These are phyloP conservation scores for Ceratocystis cubensis DNA, from an alignment of 2,329 filamentous ascomycete genomes.

Conservation along the genomic window DNA sequence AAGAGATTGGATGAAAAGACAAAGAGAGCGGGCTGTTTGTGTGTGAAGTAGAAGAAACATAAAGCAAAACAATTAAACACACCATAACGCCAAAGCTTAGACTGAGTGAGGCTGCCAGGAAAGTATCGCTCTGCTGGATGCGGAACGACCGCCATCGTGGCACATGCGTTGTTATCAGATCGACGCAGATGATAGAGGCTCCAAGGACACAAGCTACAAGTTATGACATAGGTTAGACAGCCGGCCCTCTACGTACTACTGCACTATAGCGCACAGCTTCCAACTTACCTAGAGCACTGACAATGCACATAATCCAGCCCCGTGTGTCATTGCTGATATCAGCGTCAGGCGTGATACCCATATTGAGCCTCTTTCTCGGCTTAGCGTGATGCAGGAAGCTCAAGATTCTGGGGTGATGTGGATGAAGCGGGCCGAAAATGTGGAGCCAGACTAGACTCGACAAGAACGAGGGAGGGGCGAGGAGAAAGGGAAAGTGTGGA, in stretches of 20 bases:
- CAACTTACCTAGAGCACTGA: conserved; percentile 57
- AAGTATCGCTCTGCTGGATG: conserved; percentile 79
- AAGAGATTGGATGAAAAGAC: neutral
- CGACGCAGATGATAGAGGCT: conserved; percentile 75
- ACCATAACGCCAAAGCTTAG: conserved; percentile 96
- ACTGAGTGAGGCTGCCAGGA: conserved; percentile 77
- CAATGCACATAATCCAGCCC: conserved; percentile 85
- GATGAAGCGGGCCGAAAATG: neutral
- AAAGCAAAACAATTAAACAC: conserved; percentile 25
- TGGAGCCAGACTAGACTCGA: neutral
- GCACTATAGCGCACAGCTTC: too few species aligned
- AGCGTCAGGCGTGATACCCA: neutral
- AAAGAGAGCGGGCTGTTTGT: neutral
- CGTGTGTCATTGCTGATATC: conserved; percentile 64
- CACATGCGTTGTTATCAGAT: conserved; percentile 60
- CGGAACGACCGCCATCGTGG: conserved; percentile 65
- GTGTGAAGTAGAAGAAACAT: conserved; percentile 8
- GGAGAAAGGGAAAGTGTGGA: neutral
- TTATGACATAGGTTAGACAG: neutral
- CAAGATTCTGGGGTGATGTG: neutral
- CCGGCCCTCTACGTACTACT: neutral
- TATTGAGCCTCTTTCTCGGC: neutral
- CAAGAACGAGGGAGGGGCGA: neutral
- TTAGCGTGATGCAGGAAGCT: neutral
- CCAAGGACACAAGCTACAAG: conserved; percentile 53